Evolutionary conservation across 139 green algal species (phyloP).

Genomic region (Micromonas pusilla): DNA sequence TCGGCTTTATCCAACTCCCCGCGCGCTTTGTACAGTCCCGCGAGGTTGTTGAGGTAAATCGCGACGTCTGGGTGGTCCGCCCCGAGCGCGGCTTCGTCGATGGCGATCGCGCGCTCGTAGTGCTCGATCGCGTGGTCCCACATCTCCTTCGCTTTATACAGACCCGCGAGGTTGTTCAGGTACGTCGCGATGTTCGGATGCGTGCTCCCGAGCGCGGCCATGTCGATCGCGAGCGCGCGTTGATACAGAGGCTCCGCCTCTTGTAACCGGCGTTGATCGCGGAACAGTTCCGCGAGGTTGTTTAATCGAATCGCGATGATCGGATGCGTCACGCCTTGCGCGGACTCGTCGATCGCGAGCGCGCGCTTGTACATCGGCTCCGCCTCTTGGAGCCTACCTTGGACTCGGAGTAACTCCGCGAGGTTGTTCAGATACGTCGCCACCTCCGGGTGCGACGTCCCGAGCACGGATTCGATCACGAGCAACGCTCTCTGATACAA

Average conservation of each 20-base stretch:
- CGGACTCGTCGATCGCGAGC: slow-evolving; percentile 18
- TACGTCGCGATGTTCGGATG: slow-evolving; percentile 15
- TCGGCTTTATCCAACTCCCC: slow-evolving; percentile 9
- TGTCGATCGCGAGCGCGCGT: slow-evolving; percentile 5
- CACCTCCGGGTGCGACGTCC: slow-evolving; percentile 3
- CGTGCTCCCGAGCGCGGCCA: not conserved
- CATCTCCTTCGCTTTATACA: slow-evolving; percentile 2
- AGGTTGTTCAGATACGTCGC: slow-evolving; percentile 27
- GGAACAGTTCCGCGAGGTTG: slow-evolving; percentile 23
- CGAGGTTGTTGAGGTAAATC: slow-evolving; percentile 29
- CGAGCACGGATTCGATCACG: slow-evolving; percentile 6
- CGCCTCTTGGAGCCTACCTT: slow-evolving; percentile 7
- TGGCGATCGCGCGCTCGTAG: slow-evolving; percentile 19
- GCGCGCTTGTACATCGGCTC: slow-evolving; percentile 27
- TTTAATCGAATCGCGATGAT: slow-evolving; percentile 9
- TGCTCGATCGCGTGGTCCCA: slow-evolving; percentile 2
- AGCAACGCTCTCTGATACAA: slow-evolving; percentile 14
- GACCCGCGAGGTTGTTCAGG: slow-evolving; percentile 29
- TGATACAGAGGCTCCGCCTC: slow-evolving; percentile 24
- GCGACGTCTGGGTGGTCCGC: slow-evolving; percentile 32
- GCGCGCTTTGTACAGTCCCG: slow-evolving; percentile 10
- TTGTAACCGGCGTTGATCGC: not conserved
- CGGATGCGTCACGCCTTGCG: not conserved
- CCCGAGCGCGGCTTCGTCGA: slow-evolving; percentile 24
- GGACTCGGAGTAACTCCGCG: slow-evolving; percentile 3